Evolutionary conservation across 768 basidiomycete genomes (phyloP), one percentile per base, ranked within the genome.

Genomic region (Rhizopogon vinicolor): DNA sequence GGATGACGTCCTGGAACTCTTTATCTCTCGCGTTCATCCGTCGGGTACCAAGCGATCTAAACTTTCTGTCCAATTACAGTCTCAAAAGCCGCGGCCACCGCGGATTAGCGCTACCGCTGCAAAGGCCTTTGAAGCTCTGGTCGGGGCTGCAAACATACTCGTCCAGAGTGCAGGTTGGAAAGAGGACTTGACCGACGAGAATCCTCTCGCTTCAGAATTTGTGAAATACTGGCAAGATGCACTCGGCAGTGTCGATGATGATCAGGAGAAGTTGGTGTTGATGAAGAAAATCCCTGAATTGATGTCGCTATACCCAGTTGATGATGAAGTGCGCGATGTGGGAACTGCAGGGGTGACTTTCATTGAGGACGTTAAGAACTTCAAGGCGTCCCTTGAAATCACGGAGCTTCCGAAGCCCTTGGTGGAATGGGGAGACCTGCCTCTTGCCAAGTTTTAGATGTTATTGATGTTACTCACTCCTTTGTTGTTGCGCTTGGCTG

Each of bases 51-150:
- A 75, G 2, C 85, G 95, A 40, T 77, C 88, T 13, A 98, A 98
- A 71, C 73, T 93, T 51, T 93, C 94, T 1, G 76, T 91, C 45
- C 96, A 95, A 59, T 75, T 91, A 72, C 75, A 77, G 44, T 92
- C 91, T 10, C 85, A 85, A 64, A 87, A 82, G 68, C 79, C 81
- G 16, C 79, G 70, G 7, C 74, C 75, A 3, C 78, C 77, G 63
- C 83, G 78, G 58, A 78, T 93, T 66, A 90, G 89, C 63, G 64
- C 74, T 2, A 77, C 81, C 4, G 85, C 90, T 5, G 76, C 82
- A 39, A 72, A 81, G 54, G 85, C 81, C 5, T 88, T 94, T 59
- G 78, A 83, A 56, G 67, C 66, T 12, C 66, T 76, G 10, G 74
- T 91, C 25, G 77, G 72, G 37, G 69, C 73, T 52, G 71, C 78